Base-by-base conservation (phyloP, 2,329 filamentous ascomycete species). In the Colletotrichum agaves region DNA sequence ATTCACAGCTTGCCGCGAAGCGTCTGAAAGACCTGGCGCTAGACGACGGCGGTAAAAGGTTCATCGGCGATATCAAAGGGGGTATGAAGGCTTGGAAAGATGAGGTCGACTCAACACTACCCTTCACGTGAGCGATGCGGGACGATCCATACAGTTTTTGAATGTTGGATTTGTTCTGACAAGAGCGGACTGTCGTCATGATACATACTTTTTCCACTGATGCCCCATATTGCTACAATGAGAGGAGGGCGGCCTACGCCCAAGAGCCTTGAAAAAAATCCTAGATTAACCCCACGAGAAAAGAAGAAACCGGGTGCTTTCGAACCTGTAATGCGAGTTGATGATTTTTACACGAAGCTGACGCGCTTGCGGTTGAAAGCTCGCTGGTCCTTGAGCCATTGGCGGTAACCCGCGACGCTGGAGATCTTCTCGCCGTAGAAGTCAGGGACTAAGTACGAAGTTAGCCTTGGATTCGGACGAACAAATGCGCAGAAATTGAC, bases 361-460 rank as follows among this genome's bases (percentile, higher is more conserved):
- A 83, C 88, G 78, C 89, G 90, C 88, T 97, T 97, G 84, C 94
- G 94, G 83, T 97, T 97, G 83, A 97, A 99, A 10, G 94, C 95
- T 70, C 95, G 87, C 84, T 98, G 96, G 77, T 99, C 96, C 85
- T 97, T 98, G 75, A 99, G 82, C 96, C 96, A 99, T 78, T 93
- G 91, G 75, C 96, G 86, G 79, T 98, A 99, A 52, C 93, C 94
- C 61, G 90, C 86, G 21, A 98, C 93, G 74, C 94, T 97, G 58
- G 92, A 93, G 74, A 99, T 97, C 86, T 98, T 98, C 83, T 99
- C 96, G 74, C 96, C 96, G 76, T 99, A 99, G 81, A 97, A 99
- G 78, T 99, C 96, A 47, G 95, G 94, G 1, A 97, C 93, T 86
- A 5, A 8, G 10, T 44, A 3, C 19, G 13, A 11, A 15, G 33